Conservation (phyloP, 2,329 filamentous ascomycete species). For the Fusarium aywerte region DNA sequence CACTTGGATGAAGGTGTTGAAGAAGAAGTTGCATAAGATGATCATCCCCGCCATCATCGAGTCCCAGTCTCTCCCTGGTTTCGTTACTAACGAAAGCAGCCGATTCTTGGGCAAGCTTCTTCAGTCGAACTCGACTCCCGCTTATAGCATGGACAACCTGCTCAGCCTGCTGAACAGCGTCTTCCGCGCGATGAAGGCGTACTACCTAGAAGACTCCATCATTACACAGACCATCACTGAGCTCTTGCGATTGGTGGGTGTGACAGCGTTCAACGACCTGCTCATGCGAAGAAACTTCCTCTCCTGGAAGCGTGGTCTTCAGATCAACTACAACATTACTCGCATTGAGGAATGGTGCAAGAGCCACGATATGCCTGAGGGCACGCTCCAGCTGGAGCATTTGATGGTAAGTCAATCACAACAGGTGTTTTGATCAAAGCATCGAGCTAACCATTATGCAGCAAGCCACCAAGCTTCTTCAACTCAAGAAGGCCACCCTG, state of each 20-base stretch:
- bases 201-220: conserved; percentile 95
- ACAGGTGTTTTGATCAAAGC: neutral
- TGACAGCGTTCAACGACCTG: conserved; percentile 98
- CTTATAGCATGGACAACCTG: conserved; percentile 99
- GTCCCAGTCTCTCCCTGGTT: conserved; percentile 96
- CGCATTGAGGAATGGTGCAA: conserved; percentile 99
- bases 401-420: conserved; percentile 76
- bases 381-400: conserved; percentile 96
- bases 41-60: conserved; percentile 99
- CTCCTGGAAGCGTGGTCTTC: conserved; percentile 97
- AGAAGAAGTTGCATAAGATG: conserved; percentile 99
- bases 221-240: conserved; percentile 96
- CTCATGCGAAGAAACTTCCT: conserved; percentile 98
- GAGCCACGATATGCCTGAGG: conserved; percentile 99
- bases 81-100: conserved; percentile 98
- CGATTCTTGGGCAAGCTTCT: conserved; percentile 97
- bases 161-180: conserved; percentile 95
- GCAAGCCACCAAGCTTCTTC: conserved; percentile 98
- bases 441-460: conserved; percentile 52
- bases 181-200: conserved; percentile 98
- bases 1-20: conserved; percentile 99
- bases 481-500: conserved; percentile 97
- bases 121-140: conserved; percentile 86
- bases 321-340: conserved; percentile 99
- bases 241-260: conserved; percentile 89